A percentile compares a stretch with the other conserved stretches of the same genome.
Evolutionary conservation across 306 rosid genomes (phyloP).

Genomic region (Lablab purpureus): DNA sequence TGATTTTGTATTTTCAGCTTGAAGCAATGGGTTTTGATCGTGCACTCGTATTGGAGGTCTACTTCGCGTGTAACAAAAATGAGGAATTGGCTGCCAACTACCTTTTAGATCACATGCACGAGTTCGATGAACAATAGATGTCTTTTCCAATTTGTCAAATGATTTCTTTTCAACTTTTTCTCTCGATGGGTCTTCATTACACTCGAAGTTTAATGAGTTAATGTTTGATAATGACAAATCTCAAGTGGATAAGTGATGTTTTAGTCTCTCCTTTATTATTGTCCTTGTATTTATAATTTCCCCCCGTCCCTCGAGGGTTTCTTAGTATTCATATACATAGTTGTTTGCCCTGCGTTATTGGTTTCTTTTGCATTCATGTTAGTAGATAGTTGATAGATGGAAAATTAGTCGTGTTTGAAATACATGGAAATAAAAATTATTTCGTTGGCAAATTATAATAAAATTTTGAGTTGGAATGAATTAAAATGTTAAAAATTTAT

Average conservation of each 20-base stretch:
- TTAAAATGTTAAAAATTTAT: no score
- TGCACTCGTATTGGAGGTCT: conserved; percentile 77
- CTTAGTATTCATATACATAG: conserved; percentile 45
- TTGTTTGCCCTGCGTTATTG: conserved; percentile 23
- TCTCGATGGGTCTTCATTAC: conserved; percentile 41
- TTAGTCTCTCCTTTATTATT: conserved; percentile 38
- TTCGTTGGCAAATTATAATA: no score
- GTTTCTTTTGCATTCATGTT: neutral
- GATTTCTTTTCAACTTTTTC: conserved; percentile 33
- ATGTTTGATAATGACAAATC: conserved; percentile 46
- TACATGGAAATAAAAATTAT: no score
- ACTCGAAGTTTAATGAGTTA: conserved; percentile 43
- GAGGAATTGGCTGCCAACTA: conserved; percentile 94
- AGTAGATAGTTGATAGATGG: no score
- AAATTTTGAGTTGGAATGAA: no score
- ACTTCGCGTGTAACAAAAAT: conserved; percentile 83
- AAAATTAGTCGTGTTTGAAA: no score
- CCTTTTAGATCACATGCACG: conserved; percentile 82
- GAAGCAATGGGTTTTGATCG: conserved; percentile 94
- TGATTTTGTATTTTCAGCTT: conserved; percentile 60
- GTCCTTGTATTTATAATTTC: conserved; percentile 45
- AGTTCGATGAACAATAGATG: conserved; percentile 68
- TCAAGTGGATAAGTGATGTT: conserved; percentile 45
- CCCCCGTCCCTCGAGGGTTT: conserved; percentile 14
- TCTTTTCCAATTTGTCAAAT: neutral